Evolutionary conservation across 768 basidiomycete species (phyloP).

Genomic region (Termitomyces sp.): DNA sequence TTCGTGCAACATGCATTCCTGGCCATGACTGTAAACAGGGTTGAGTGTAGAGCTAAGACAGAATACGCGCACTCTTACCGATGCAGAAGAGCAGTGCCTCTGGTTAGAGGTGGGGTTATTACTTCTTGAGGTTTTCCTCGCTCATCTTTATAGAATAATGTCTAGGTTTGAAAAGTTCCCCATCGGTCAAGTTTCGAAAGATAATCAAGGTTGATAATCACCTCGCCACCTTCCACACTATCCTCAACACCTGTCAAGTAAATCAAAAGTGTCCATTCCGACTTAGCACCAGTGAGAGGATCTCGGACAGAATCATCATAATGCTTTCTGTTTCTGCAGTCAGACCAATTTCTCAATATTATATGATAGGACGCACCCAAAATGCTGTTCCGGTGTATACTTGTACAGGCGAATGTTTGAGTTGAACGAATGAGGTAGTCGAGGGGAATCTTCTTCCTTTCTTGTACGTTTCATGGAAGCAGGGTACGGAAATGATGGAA

Average conservation of each 20-base stretch:
- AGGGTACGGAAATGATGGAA: conserved; percentile 50
- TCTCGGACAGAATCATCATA: conserved; percentile 73
- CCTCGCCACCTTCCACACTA: conserved; percentile 71
- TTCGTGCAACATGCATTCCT: conserved; percentile 71
- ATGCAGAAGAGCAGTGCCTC: conserved; percentile 66
- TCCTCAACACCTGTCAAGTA: conserved; percentile 73
- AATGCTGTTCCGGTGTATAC: conserved; percentile 60
- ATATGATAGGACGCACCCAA: conserved; percentile 39
- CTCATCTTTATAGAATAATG: conserved; percentile 63
- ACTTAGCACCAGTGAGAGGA: conserved; percentile 52
- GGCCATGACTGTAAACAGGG: conserved; percentile 59
- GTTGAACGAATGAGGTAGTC: conserved; percentile 58
- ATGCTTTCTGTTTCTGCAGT: conserved; percentile 40
- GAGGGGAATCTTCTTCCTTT: conserved; percentile 15
- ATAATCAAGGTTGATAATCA: conserved; percentile 17
- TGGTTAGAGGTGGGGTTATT: conserved; percentile 49
- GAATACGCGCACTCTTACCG: conserved; percentile 33
- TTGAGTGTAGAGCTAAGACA: not conserved
- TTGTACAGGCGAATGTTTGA: conserved; percentile 75
- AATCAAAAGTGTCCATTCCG: conserved; percentile 76
- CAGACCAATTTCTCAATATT: not conserved
- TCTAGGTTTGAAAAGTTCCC: conserved; percentile 34
- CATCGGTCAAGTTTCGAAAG: not conserved
- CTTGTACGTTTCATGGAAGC: conserved; percentile 30
- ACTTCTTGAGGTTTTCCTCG: conserved; percentile 44